Percentiles rank a stretch among this genome's conserved stretches.
These are phyloP conservation scores for Fagopyrum esculentum DNA, from an alignment of 148 eudicot species.

Conservation along the genomic window DNA sequence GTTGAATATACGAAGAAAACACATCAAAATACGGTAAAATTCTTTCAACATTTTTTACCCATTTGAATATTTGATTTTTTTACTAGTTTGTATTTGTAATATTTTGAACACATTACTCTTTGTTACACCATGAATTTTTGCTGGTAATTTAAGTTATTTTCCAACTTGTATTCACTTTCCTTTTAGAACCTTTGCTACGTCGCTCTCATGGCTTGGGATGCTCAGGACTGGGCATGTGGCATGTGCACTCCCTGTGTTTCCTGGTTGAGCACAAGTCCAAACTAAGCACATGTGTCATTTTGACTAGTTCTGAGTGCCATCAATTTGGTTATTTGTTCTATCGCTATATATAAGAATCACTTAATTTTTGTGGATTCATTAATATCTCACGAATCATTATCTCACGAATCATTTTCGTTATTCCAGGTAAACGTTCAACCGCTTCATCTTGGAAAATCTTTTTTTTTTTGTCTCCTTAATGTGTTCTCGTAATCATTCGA, in stretches of 20 bases:
- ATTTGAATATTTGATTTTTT: constrained; percentile 3
- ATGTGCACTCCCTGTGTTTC: not conserved
- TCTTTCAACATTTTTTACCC: not conserved
- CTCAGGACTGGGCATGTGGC: not conserved
- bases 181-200: not conserved
- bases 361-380: too few relatives aligned
- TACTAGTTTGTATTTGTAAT: constrained; percentile 9
- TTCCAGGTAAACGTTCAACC: too few relatives aligned
- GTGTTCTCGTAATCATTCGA: too few relatives aligned
- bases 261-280: not conserved
- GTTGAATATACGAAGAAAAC: not conserved
- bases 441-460: too few relatives aligned
- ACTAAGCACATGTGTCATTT: too few relatives aligned
- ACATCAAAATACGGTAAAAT: not conserved
- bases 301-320: too few relatives aligned
- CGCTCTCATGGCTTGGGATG: not conserved
- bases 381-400: too few relatives aligned
- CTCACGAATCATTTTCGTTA: too few relatives aligned
- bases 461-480: too few relatives aligned
- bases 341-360: too few relatives aligned
- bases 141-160: not conserved
- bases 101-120: not conserved
- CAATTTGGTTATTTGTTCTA: too few relatives aligned
- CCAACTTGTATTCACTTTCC: not conserved
- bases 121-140: not conserved